Evolutionary conservation across 108 stramenopile species (phyloP), one percentile per base, ranked within the genome.

Genomic region (Licmophora abbreviata): DNA sequence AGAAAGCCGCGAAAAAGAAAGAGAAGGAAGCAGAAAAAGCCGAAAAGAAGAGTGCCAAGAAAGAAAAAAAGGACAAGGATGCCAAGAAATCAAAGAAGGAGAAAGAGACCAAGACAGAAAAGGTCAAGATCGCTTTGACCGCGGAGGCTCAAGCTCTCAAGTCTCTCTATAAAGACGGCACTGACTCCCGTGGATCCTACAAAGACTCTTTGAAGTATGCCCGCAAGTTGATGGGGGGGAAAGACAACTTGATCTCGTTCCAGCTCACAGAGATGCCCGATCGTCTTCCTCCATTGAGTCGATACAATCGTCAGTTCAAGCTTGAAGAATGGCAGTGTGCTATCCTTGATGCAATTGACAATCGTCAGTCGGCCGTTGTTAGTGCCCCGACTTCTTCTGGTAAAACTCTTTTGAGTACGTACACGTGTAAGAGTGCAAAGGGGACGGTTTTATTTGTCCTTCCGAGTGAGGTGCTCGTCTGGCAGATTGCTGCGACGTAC

Each of bases 401-500:
- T 29, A 99, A 99, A 83, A 99, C 98, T 48, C 83, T 99, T 52
- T 71, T 99, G 48, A 96, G 95, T 74, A 95, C 96, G 12, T 99
- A 94, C 77, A 92, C 91, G 12, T 95, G 94, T 90, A 92, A 81
- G 74, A 63, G 83, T 56, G 82, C 82, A 1, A 60, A 67, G 25
- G 88, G 85, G 10, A 90, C 87, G 12, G 95, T 97, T 29, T 83
- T 99, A 26, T 99, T 99, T 56, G 93, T 95, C 21, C 86, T 99
- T 38, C 98, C 98, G 48, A 95, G 96, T 51, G 98, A 99, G 82
- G 96, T 94, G 15, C 81, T 99, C 24, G 98, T 97, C 3, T 99
- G 98, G 98, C 98, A 99, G 75, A 94, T 99, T 61, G 98, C 98
- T n/a, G 96, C 98, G 9, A 95, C 95, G 28, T 98, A 96, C 80